Conservation (phyloP, 164 flowering plant genomes). For the Vitis riparia region DNA sequence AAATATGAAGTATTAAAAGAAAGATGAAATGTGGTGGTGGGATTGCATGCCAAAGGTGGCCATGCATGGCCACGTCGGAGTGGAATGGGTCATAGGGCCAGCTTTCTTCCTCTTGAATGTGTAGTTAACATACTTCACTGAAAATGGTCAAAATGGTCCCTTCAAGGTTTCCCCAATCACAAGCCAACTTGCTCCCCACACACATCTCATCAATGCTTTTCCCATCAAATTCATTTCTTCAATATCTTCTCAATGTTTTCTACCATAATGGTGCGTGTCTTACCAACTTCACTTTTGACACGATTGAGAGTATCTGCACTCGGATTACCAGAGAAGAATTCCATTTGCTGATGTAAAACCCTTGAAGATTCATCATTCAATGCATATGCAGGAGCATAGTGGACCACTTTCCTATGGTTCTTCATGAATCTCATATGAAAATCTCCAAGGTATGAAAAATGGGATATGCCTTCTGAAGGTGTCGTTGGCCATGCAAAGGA, state of each 20-base stretch:
- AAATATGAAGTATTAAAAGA: too few relatives aligned
- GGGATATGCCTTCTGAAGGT: conserved; percentile 95
- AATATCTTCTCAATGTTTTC: conserved; percentile 95
- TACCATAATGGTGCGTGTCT: conserved; percentile 95
- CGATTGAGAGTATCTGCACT: conserved; percentile 90
- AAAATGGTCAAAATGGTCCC: too few relatives aligned
- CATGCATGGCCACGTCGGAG: too few relatives aligned
- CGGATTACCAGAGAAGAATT: conserved; percentile 88
- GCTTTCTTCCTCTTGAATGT: too few relatives aligned
- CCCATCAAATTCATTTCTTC: conserved; percentile 29
- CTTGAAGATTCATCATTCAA: conserved; percentile 99
- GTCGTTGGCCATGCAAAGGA: conserved; percentile 95
- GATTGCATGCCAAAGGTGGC: too few relatives aligned
- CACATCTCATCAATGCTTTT: too few relatives aligned
- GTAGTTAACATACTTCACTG: too few relatives aligned
- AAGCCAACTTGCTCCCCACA: too few relatives aligned
- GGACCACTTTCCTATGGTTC: conserved; percentile 86
- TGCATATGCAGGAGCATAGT: conserved; percentile 88
- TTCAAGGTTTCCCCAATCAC: too few relatives aligned
- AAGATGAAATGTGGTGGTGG: too few relatives aligned
- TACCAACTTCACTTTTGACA: conserved; percentile 89
- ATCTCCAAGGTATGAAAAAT: conserved; percentile 88
- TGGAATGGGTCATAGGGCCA: too few relatives aligned
- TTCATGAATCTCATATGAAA: conserved; percentile 97
- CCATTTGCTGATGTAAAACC: conserved; percentile 98